Evolutionary conservation across 345 rosid genomes (phyloP).

Genomic region (Corymbia maculata): DNA sequence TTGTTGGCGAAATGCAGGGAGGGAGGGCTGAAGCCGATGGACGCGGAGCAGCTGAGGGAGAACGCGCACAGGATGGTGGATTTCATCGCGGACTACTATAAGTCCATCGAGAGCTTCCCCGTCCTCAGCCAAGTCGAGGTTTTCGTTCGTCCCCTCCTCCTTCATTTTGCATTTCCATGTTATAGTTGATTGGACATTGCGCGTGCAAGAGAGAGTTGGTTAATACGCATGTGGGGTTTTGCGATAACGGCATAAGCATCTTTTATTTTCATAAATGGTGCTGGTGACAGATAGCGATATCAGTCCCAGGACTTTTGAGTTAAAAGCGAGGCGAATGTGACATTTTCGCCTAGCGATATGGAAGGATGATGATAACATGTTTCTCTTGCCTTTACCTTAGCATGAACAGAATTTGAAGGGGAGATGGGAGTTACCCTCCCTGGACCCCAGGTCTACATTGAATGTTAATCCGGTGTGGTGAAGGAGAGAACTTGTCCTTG

Average conservation of each 20-base stretch:
- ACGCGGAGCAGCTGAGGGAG: conserved; percentile 66
- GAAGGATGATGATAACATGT: background rate
- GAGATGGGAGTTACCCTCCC: background rate
- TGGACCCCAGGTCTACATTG: background rate
- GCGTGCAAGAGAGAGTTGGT: background rate
- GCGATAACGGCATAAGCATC: background rate
- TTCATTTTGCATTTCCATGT: background rate
- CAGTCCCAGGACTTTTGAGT: background rate
- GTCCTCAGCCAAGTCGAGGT: conserved; percentile 94
- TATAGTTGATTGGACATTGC: background rate
- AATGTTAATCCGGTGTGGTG: conserved; percentile 13
- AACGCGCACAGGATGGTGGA: conserved; percentile 80
- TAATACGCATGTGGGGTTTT: background rate
- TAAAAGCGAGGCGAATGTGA: background rate
- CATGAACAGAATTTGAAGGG: background rate
- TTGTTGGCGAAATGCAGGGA: background rate
- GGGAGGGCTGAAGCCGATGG: conserved; percentile 39
- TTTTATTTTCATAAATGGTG: background rate
- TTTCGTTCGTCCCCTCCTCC: background rate
- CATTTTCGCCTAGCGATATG: background rate
- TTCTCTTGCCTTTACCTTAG: background rate
- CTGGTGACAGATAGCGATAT: background rate
- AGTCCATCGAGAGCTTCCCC: conserved; percentile 61
- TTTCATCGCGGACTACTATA: conserved; percentile 90
- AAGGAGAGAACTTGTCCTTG: background rate